Evolutionary conservation across 2,329 filamentous ascomycete genomes (phyloP).

Genomic region (Monosporascus sp.): DNA sequence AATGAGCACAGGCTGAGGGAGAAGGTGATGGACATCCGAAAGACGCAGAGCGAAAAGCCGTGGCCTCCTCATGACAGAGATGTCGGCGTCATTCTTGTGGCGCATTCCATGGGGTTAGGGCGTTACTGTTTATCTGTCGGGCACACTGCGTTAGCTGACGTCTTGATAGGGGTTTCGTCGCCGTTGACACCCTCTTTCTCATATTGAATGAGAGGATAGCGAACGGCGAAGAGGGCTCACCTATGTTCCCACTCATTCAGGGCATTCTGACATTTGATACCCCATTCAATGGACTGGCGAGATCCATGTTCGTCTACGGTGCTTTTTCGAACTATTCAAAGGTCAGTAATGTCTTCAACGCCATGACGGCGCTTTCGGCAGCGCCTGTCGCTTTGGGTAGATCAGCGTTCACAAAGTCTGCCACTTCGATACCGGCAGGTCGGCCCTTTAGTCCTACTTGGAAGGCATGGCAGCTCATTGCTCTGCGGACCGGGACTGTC

Average conservation of each 20-base stretch:
- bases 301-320: constrained; percentile 56
- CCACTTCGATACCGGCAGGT: constrained; percentile 10
- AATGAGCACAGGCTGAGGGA: constrained; percentile 61
- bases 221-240: constrained; percentile 26
- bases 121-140: constrained; percentile 2
- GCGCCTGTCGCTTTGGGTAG: constrained; percentile 39
- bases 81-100: constrained; percentile 72
- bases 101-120: constrained; percentile 70
- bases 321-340: constrained; percentile 56
- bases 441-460: constrained; percentile 35
- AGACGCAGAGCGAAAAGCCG: constrained; percentile 63
- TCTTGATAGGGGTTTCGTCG: constrained; percentile 71
- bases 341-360: constrained; percentile 51
- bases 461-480: constrained; percentile 58
- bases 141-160: constrained; percentile 36
- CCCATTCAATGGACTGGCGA: constrained; percentile 65
- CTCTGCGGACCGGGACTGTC: constrained; percentile 75
- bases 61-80: constrained; percentile 77
- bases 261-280: constrained; percentile 82
- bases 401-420: constrained; percentile 28
- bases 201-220: constrained; percentile 59
- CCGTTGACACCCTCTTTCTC: constrained; percentile 72
- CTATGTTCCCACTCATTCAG: constrained; percentile 76
- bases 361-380: constrained; percentile 49
- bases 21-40: constrained; percentile 70